phyloP scores from a whole-genome alignment of 148 eudicot species.

The Salicornia ramosissima region DNA sequence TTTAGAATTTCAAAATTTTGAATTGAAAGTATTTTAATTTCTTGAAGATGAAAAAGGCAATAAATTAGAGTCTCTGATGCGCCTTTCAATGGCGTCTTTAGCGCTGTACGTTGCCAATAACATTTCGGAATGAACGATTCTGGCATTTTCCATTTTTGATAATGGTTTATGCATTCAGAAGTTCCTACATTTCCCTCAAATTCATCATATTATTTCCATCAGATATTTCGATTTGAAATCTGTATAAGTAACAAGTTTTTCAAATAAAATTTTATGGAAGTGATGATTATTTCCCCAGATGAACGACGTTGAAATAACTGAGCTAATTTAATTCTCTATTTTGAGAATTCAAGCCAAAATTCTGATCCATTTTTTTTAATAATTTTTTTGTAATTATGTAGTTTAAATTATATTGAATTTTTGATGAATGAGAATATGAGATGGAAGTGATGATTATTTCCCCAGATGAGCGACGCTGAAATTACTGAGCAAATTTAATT shows the following conservation, averaged over 20 bases:
- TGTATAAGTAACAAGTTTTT: too few relatives aligned
- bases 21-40: too few relatives aligned
- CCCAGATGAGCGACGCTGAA: conserved; percentile 41
- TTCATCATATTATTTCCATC: too few relatives aligned
- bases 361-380: conserved; percentile 21
- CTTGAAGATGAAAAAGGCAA: conserved; percentile 38
- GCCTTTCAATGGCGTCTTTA: conserved; percentile 28
- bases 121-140: conserved; percentile 29
- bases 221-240: too few relatives aligned
- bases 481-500: conserved; percentile 26
- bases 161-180: conserved; percentile 32
- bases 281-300: conserved; percentile 35
- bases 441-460: conserved; percentile 33
- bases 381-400: background rate
- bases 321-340: conserved; percentile 17
- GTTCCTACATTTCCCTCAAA: conserved; percentile 28
- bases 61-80: conserved; percentile 46
- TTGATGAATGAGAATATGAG: background rate
- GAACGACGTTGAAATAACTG: conserved; percentile 30
- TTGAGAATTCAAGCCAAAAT: conserved; percentile 29
- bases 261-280: conserved; percentile 17
- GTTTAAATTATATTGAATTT: background rate
- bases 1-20: background rate
- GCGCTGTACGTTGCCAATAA: conserved; percentile 47
- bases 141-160: conserved; percentile 23